A percentile compares a stretch with the other conserved stretches of the same genome.
These are phyloP conservation scores for Trypanosoma vivax DNA, from an alignment of 208 protist species.

Conservation along the genomic window DNA sequence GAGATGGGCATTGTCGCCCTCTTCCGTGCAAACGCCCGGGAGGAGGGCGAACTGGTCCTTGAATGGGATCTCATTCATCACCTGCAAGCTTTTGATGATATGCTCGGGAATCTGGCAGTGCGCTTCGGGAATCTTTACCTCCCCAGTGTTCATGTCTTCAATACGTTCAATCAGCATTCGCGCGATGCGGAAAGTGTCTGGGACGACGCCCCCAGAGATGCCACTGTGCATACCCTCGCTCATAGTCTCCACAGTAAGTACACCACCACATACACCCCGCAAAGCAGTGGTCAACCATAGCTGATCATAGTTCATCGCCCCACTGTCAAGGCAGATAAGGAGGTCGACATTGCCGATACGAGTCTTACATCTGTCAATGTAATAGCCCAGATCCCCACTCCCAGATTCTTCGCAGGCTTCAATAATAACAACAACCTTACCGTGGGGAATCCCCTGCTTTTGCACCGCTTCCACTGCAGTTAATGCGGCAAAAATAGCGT, in stretches of 20 bases:
- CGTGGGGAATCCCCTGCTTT: slow-evolving; percentile 75
- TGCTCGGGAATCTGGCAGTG: slow-evolving; percentile 84
- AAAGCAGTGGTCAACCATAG: slow-evolving; percentile 93
- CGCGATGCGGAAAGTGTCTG: slow-evolving; percentile 91
- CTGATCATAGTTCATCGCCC: slow-evolving; percentile 92
- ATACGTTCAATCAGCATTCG: slow-evolving; percentile 83
- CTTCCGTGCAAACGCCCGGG: slow-evolving; percentile 28
- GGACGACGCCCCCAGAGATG: slow-evolving; percentile 88
- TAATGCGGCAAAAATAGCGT: slow-evolving; percentile 77
- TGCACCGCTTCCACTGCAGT: slow-evolving; percentile 66
- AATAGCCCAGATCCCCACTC: slow-evolving; percentile 77
- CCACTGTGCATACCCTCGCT: slow-evolving; percentile 91
- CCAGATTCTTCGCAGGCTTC: slow-evolving; percentile 91
- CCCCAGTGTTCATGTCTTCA: slow-evolving; percentile 90
- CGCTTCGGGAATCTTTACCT: slow-evolving; percentile 78
- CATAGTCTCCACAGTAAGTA: slow-evolving; percentile 77
- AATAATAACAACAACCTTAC: slow-evolving; percentile 78
- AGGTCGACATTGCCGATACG: slow-evolving; percentile 78
- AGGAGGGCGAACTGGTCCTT: slow-evolving; percentile 52
- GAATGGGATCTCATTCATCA: slow-evolving; percentile 51
- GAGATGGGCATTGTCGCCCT: slow-evolving; percentile 60
- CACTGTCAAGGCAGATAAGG: slow-evolving; percentile 94
- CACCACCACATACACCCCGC: slow-evolving; percentile 80
- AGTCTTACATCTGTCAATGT: slow-evolving; percentile 54
- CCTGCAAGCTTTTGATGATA: slow-evolving; percentile 31